Evolutionary conservation across 306 rosid genomes (phyloP).

Genomic region (Gleditsia sinensis): DNA sequence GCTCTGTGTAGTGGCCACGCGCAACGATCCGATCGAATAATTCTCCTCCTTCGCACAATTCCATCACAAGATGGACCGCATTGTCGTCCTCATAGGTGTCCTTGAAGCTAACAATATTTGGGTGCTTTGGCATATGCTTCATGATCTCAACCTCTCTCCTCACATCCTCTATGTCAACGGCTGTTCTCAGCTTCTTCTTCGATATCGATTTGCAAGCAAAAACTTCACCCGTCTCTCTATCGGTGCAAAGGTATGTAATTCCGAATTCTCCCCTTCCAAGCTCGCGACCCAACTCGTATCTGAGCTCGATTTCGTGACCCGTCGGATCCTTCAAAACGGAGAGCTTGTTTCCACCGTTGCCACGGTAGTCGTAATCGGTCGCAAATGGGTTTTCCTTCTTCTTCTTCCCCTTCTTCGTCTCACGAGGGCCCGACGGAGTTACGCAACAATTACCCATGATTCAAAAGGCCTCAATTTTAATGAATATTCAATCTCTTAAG

Average conservation of each 20-base stretch:
- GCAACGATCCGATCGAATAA: slow-evolving; percentile 89
- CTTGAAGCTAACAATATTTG: slow-evolving; percentile 66
- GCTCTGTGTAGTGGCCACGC: slow-evolving; percentile 85
- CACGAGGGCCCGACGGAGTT: slow-evolving; percentile 42
- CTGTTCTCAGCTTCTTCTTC: slow-evolving; percentile 75
- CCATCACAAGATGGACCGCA: slow-evolving; percentile 92
- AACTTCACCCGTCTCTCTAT: slow-evolving; percentile 50
- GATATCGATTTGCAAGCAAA: slow-evolving; percentile 83
- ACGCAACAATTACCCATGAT: slow-evolving; percentile 90
- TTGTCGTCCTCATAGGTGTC: slow-evolving; percentile 78
- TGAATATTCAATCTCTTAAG: background rate
- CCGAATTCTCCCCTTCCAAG: slow-evolving; percentile 91
- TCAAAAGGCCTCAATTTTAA: background rate
- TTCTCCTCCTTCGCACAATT: slow-evolving; percentile 91
- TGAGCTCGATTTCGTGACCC: slow-evolving; percentile 67
- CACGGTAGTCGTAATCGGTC: slow-evolving; percentile 39
- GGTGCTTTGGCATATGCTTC: slow-evolving; percentile 68
- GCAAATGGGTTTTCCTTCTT: slow-evolving; percentile 75
- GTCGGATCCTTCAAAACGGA: slow-evolving; percentile 66
- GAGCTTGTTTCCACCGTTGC: slow-evolving; percentile 43
- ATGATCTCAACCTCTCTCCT: slow-evolving; percentile 92
- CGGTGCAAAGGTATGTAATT: slow-evolving; percentile 71
- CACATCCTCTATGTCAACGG: slow-evolving; percentile 79
- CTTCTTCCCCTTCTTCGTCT: slow-evolving; percentile 42
- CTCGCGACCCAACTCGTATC: slow-evolving; percentile 73